phyloP scores from a whole-genome alignment of 2,329 filamentous ascomycete genomes.

The Teratosphaeria nubilosa region DNA sequence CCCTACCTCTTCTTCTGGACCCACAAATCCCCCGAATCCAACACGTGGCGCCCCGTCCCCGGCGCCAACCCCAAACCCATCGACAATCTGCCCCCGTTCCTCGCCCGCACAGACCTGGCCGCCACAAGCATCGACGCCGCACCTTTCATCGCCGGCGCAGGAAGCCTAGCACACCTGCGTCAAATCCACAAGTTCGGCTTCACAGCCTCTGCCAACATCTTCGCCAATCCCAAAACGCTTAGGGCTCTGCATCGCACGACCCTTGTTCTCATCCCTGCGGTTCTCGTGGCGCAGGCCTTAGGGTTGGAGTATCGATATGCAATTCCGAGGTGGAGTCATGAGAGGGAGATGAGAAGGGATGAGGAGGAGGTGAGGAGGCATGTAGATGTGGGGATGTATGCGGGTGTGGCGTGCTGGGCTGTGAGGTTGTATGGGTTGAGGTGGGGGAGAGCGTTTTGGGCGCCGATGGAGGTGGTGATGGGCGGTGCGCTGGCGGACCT shows the following conservation, averaged over 20 bases:
- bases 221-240: constrained; percentile 20
- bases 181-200: constrained; percentile 20
- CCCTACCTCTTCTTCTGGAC: constrained; percentile 24
- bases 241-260: constrained; percentile 17
- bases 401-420: constrained; percentile 16
- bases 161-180: constrained; percentile 16
- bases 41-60: constrained; percentile 21
- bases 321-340: constrained; percentile 22
- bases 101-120: constrained; percentile 17
- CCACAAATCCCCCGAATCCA: constrained; percentile 17
- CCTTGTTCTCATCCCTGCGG: constrained; percentile 12
- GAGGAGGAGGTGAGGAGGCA: constrained; percentile 23
- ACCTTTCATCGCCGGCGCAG: constrained; percentile 19
- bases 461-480: constrained; percentile 20
- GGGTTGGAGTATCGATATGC: constrained; percentile 18
- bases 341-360: constrained; percentile 20
- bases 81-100: constrained; percentile 13
- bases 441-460: constrained; percentile 16
- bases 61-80: constrained; percentile 11
- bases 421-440: constrained; percentile 13
- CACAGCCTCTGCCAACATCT: constrained; percentile 17
- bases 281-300: constrained; percentile 16
- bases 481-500: constrained; percentile 23
- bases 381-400: constrained; percentile 20
- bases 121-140: constrained; percentile 21